Base-by-base conservation (phyloP, 2,329 filamentous ascomycete genomes). In the Beauveria asiatica region DNA sequence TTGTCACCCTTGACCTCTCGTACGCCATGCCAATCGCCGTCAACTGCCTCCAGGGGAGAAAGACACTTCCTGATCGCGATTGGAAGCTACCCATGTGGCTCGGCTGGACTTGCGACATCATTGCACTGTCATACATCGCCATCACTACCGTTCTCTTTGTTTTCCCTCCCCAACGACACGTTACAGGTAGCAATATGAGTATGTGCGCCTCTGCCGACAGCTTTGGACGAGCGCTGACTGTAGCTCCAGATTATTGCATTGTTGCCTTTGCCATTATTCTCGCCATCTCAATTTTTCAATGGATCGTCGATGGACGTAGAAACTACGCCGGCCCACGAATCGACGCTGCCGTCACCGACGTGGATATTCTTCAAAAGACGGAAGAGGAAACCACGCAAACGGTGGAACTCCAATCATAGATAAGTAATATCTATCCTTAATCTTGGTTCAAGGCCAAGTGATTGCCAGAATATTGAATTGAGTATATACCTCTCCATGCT, bases 11-110 rank as follows among this genome's bases (percentile, higher is more conserved):
- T 0, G 84, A 86, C 7, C 74, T 92, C 5, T 87, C 86, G 2
- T 92, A 92, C 65, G 88, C 82, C 6, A 89, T 92, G 44, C 89
- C 89, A 0, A 83, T 90, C 51, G 77, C 81, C 0, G 84, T 92
- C 65, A 89, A 91, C 65, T 80, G 84, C 60, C 70, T 88, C 2
- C 82, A 85, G 1, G 86, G 87, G 8, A 80, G 87, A 8, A 83
- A 77, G 54, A 84, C 84, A 75, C 74, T 90, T 7, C 88, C 87
- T 0, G 77, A 81, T 4, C 60, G 71, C 8, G 68, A 69, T 0
- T 77, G 75, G 63, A 69, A 68, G 23, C 64, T 78, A 8, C 67
- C 69, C 0, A 57, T 55, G 5, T 71, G 68, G 66, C 62, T 75
- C 1, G 75, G 74, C 7, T 76, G 75, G 75, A 68, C 65, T 0